These are phyloP conservation scores for Ceratocystis variospora DNA, from an alignment of 2,329 filamentous ascomycete genomes.

Conservation along the genomic window DNA sequence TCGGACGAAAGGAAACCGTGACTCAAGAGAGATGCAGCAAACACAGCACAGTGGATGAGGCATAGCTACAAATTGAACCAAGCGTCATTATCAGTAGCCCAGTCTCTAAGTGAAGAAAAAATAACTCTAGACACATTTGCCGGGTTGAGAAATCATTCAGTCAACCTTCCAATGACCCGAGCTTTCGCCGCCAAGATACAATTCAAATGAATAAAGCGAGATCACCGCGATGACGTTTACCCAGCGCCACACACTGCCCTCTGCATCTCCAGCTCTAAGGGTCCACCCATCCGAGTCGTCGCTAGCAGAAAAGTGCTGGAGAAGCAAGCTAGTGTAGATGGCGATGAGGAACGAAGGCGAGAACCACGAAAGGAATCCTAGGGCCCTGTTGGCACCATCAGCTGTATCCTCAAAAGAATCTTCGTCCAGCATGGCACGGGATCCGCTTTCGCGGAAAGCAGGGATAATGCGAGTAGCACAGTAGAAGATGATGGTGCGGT, in stretches of 20 bases:
- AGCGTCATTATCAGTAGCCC: background rate
- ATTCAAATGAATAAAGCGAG: constrained; percentile 75
- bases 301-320: constrained; percentile 84
- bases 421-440: constrained; percentile 68
- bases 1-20: background rate
- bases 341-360: constrained; percentile 88
- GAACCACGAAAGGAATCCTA: constrained; percentile 84
- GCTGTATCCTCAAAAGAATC: constrained; percentile 65
- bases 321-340: constrained; percentile 86
- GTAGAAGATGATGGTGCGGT: constrained; percentile 90
- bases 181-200: constrained; percentile 74
- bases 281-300: constrained; percentile 67
- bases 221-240: constrained; percentile 82
- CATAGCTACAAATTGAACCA: background rate
- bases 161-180: constrained; percentile 93
- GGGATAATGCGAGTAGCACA: constrained; percentile 92
- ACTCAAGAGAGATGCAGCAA: background rate
- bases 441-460: constrained; percentile 75
- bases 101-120: background rate
- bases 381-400: constrained; percentile 64
- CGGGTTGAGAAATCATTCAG: constrained; percentile 33
- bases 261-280: constrained; percentile 64
- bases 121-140: constrained; percentile 14
- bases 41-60: background rate
- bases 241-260: constrained; percentile 85